Percentiles rank a stretch among this genome's conserved stretches.
phyloP scores from a whole-genome alignment of 345 rosid genomes.

The Lagerstroemia speciosa region DNA sequence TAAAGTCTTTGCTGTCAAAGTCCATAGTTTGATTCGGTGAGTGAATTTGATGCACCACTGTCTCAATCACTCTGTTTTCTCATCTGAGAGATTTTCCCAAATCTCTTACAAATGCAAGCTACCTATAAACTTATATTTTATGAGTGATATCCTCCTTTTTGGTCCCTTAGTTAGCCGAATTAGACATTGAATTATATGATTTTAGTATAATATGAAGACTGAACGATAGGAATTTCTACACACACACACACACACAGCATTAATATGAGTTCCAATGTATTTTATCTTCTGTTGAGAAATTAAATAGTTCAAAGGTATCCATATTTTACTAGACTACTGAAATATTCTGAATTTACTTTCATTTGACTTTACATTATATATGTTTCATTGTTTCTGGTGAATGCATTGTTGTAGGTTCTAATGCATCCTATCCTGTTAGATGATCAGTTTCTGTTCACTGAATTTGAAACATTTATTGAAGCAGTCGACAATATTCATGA shows the following conservation, averaged over 20 bases:
- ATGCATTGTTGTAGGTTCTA: constrained; percentile 52
- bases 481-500: constrained; percentile 87
- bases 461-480: constrained; percentile 82
- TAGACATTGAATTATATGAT: not conserved
- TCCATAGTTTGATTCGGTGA: not conserved
- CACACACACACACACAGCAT: not conserved
- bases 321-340: not conserved
- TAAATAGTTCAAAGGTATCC: not conserved
- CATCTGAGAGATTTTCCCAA: not conserved
- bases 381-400: constrained; percentile 7
- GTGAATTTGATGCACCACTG: not conserved
- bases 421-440: constrained; percentile 86
- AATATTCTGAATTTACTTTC: not conserved
- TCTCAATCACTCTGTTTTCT: not conserved
- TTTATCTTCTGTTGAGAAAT: not conserved
- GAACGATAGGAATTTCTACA: not conserved
- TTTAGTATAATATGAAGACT: not conserved
- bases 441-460: constrained; percentile 59
- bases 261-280: not conserved
- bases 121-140: not conserved
- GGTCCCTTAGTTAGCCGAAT: not conserved
- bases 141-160: not conserved
- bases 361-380: not conserved
- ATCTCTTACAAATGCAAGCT: constrained; percentile 1
- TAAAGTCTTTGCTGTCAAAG: not conserved